A percentile compares a stretch with the other conserved stretches of the same genome.
Evolutionary conservation across 2,329 filamentous ascomycete species (phyloP).

Genomic region (Clarireedia homoeocarpa): DNA sequence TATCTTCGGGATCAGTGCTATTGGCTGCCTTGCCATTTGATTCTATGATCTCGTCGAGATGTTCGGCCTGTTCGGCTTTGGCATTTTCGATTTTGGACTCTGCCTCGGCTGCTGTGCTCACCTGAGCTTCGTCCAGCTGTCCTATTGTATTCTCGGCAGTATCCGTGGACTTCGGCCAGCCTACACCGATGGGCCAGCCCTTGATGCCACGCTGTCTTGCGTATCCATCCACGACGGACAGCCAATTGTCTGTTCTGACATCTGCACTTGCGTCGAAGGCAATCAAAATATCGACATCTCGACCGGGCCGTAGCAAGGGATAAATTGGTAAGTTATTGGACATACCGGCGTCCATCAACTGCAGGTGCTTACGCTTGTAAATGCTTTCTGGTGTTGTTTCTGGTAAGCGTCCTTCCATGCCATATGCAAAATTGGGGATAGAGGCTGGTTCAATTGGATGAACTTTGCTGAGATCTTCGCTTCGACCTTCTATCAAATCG

Average conservation of each 20-base stretch:
- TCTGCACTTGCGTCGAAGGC: conserved; percentile 91
- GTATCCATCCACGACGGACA: conserved; percentile 89
- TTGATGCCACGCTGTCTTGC: conserved; percentile 82
- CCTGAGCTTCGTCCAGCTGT: conserved; percentile 61
- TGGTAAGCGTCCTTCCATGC: conserved; percentile 69
- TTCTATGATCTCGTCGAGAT: conserved; percentile 27
- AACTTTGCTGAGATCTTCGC: conserved; percentile 79
- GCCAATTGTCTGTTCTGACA: conserved; percentile 91
- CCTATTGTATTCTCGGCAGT: conserved; percentile 51
- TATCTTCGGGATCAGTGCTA: conserved; percentile 31
- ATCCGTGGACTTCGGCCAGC: conserved; percentile 68
- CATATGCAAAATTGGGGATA: conserved; percentile 82
- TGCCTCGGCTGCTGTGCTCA: conserved; percentile 47
- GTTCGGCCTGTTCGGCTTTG: conserved; percentile 37
- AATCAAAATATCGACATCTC: conserved; percentile 82
- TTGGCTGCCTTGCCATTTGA: conserved; percentile 12
- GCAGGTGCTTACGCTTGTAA: conserved; percentile 61
- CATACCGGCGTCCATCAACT: conserved; percentile 97
- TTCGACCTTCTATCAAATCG: conserved; percentile 71
- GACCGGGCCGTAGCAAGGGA: conserved; percentile 78
- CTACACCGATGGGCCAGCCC: conserved; percentile 91
- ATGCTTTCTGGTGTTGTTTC: conserved; percentile 71
- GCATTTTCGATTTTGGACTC: conserved; percentile 57
- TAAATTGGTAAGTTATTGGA: conserved; percentile 97
- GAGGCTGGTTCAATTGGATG: conserved; percentile 90